Evolutionary conservation across 78 protist species (phyloP).

Genomic region (Dictyostelium intermedium): DNA sequence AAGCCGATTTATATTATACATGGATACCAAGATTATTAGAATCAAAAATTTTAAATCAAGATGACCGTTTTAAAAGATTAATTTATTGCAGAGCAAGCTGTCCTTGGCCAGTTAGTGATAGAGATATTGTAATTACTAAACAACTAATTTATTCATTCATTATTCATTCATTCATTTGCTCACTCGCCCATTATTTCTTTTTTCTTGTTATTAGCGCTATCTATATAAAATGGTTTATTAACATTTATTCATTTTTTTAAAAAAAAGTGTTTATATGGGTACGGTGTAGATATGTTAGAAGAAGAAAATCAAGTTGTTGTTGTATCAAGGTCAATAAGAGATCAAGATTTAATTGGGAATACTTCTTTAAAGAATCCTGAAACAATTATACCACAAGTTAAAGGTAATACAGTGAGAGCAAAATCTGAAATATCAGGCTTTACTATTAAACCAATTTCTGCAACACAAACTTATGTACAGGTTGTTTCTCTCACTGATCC

Average conservation of each 20-base stretch:
- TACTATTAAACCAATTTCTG: conserved; percentile 5
- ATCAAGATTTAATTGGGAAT: conserved; percentile 14
- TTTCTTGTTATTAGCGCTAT: no score
- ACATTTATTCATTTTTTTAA: no score
- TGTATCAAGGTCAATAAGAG: conserved; percentile 25
- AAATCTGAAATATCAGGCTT: conserved; percentile 42
- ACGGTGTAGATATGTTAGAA: conserved; percentile 67
- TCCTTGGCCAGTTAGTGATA: conserved; percentile 63
- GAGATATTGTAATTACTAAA: conserved; percentile 7
- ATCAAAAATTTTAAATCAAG: not conserved
- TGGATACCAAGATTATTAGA: conserved; percentile 57
- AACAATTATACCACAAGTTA: not conserved
- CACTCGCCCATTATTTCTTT: not conserved
- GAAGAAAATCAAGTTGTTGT: conserved; percentile 38
- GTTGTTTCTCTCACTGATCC: conserved; percentile 50
- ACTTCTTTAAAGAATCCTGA: not conserved
- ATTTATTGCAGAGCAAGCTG: conserved; percentile 21
- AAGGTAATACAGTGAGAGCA: conserved; percentile 3
- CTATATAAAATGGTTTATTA: not conserved
- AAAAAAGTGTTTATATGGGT: conserved; percentile 31
- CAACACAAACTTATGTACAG: conserved; percentile 22
- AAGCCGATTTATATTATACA: conserved; percentile 31
- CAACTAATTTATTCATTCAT: not conserved
- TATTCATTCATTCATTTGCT: not conserved
- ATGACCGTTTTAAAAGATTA: conserved; percentile 10